phyloP scores from a whole-genome alignment of 2,329 filamentous ascomycete species.

The Pseudogymnoascus sp. region DNA sequence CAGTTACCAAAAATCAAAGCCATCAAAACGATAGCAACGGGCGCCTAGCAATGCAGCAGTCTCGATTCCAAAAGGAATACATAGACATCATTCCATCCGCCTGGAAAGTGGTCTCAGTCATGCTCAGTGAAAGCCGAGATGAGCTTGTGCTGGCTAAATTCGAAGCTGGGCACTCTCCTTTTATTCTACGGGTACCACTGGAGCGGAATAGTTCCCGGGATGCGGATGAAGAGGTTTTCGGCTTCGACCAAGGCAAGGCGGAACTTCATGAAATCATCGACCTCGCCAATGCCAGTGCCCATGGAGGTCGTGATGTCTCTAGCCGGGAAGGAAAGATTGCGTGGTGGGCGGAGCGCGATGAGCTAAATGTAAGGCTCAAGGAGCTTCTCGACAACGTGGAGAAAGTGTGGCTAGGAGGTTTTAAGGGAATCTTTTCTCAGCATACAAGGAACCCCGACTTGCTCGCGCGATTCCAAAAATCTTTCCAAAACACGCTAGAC shows the following conservation, averaged over 20 bases:
- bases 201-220: conserved; percentile 74
- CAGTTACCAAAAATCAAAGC: conserved; percentile 19
- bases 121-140: conserved; percentile 69
- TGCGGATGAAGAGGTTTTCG: conserved; percentile 71
- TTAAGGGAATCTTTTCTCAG: conserved; percentile 86
- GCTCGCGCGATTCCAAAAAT: conserved; percentile 66
- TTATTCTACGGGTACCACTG: conserved; percentile 79
- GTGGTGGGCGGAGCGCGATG: conserved; percentile 86
- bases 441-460: conserved; percentile 53
- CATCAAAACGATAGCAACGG: conserved; percentile 29
- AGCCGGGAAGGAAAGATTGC: conserved; percentile 66
- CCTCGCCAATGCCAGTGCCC: conserved; percentile 74
- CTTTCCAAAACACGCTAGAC: conserved; percentile 71
- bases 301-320: conserved; percentile 61
- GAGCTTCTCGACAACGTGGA: conserved; percentile 80
- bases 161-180: conserved; percentile 64
- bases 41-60: conserved; percentile 32
- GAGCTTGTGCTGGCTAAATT: conserved; percentile 89
- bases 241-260: conserved; percentile 67
- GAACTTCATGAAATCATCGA: conserved; percentile 79
- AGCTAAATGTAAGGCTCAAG: conserved; percentile 66
- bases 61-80: conserved; percentile 67
- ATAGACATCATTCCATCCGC: conserved; percentile 73
- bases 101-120: conserved; percentile 83
- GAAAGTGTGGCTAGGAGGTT: conserved; percentile 89